phyloP scores from a whole-genome alignment of 2,329 filamentous ascomycete genomes.

The Pseudogymnoascus destructans region DNA sequence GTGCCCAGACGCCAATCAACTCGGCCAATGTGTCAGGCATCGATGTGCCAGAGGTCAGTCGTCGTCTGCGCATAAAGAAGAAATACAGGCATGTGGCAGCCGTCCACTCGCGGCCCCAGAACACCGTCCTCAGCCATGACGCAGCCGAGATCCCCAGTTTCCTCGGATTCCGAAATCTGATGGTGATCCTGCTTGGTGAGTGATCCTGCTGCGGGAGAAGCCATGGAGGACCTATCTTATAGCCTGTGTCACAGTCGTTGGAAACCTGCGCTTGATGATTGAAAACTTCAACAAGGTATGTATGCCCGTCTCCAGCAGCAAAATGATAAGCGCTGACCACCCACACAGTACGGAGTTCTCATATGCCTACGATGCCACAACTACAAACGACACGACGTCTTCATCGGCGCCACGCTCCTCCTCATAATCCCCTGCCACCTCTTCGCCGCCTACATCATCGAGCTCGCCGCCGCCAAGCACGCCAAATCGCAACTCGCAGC shows the following conservation, averaged over 20 bases:
- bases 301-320: background rate
- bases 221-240: background rate
- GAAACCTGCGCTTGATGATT: conserved; percentile 86
- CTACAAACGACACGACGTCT: conserved; percentile 64
- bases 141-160: conserved; percentile 65
- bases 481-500: conserved; percentile 55
- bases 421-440: conserved; percentile 83
- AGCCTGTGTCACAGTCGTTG: conserved; percentile 50
- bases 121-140: conserved; percentile 81
- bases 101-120: conserved; percentile 57
- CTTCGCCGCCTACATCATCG: conserved; percentile 80
- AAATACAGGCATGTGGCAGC: conserved; percentile 91
- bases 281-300: conserved; percentile 88
- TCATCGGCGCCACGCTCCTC: conserved; percentile 66
- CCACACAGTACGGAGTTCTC: conserved; percentile 65
- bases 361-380: conserved; percentile 87
- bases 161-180: conserved; percentile 85
- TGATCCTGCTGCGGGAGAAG: conserved; percentile 9
- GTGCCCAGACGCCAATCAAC: background rate
- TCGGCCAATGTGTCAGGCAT: conserved; percentile 7
- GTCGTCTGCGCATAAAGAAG: conserved; percentile 28
- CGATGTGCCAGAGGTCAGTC: background rate
- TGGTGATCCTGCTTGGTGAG: conserved; percentile 81
- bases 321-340: background rate
- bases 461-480: conserved; percentile 67